phyloP scores from a whole-genome alignment of 176 grass and related monocot species.

The Pharus latifolius region DNA sequence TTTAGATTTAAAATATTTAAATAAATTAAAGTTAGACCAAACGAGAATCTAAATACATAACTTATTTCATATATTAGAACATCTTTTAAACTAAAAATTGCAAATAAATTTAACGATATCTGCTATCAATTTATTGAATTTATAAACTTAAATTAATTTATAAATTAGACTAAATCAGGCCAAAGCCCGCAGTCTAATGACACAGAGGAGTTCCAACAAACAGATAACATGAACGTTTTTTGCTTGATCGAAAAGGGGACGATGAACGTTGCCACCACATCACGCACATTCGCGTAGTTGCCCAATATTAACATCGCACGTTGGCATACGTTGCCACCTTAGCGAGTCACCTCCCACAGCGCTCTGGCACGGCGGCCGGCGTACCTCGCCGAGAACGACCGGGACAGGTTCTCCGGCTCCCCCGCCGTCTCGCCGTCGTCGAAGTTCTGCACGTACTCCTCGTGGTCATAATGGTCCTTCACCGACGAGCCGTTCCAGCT shows the following conservation, averaged over 20 bases:
- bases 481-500: neutral
- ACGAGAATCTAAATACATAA: too few relatives aligned
- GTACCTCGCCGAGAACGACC: conserved; percentile 47
- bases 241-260: neutral
- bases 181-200: too few relatives aligned
- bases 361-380: neutral
- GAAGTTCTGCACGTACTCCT: conserved; percentile 61
- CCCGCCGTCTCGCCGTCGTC: conserved; percentile 36
- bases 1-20: too few relatives aligned
- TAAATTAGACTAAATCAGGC: too few relatives aligned
- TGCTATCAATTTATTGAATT: too few relatives aligned
- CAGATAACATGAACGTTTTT: neutral
- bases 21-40: too few relatives aligned
- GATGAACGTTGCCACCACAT: neutral
- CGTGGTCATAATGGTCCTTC: conserved; percentile 23
- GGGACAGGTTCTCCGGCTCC: conserved; percentile 44
- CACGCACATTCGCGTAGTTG: neutral
- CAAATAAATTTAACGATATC: too few relatives aligned
- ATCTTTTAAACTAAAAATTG: too few relatives aligned
- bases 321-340: neutral
- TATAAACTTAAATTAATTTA: too few relatives aligned
- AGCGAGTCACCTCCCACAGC: neutral
- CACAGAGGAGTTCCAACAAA: too few relatives aligned
- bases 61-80: too few relatives aligned
- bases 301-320: neutral